Conservation (phyloP, 768 basidiomycete species). For the Trametes cubensis region DNA sequence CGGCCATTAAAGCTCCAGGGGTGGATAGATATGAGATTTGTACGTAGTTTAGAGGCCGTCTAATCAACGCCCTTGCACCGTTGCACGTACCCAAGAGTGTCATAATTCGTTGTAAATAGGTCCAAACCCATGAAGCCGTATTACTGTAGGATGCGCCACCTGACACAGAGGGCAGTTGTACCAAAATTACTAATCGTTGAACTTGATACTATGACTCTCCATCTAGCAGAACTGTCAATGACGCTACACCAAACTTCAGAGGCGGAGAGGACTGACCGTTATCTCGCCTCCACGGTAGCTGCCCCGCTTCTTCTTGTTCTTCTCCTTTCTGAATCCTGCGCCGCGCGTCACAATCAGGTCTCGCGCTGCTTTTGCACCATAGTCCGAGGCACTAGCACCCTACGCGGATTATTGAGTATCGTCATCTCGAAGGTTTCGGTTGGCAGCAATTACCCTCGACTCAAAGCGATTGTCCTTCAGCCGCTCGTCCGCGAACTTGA, state of each 20-base stretch:
- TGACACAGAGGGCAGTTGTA: not conserved
- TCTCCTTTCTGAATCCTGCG: constrained; percentile 96
- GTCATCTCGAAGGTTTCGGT: not conserved
- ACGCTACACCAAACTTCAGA: not conserved
- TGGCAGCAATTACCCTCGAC: constrained; percentile 60
- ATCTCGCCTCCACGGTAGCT: constrained; percentile 95
- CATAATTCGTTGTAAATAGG: too few relatives aligned
- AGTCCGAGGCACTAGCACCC: constrained; percentile 75
- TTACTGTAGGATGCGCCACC: too few relatives aligned
- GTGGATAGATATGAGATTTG: constrained; percentile 22
- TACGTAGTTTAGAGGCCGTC: constrained; percentile 19
- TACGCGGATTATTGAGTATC: constrained; percentile 30
- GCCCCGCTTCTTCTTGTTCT: constrained; percentile 99
- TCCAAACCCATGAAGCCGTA: too few relatives aligned
- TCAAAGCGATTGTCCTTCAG: constrained; percentile 79
- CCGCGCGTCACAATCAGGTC: constrained; percentile 94
- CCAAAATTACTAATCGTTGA: constrained; percentile 45
- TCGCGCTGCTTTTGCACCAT: constrained; percentile 80
- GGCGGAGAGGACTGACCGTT: constrained; percentile 56
- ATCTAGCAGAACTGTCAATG: constrained; percentile 47
- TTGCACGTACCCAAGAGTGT: not conserved
- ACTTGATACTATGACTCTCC: constrained; percentile 87
- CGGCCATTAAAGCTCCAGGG: not conserved
- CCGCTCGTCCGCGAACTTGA: constrained; percentile 49
- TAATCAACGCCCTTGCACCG: not conserved